These are phyloP conservation scores for Trichoderma orchidacearum DNA, from an alignment of 495 filamentous ascomycete species.

Conservation along the genomic window DNA sequence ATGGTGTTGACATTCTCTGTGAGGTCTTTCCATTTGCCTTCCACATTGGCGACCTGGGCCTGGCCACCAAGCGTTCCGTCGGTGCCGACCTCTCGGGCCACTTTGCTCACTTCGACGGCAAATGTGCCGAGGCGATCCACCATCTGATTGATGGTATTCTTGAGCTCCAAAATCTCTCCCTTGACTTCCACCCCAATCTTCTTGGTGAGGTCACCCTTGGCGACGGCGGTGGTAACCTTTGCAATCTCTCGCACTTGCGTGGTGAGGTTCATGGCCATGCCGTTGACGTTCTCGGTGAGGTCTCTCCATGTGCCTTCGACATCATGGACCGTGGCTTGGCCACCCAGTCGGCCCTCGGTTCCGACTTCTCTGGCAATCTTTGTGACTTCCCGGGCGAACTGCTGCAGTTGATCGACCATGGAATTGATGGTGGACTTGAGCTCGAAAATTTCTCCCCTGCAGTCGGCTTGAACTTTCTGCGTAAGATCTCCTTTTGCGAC, in stretches of 20 bases:
- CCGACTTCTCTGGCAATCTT: constrained; percentile 97
- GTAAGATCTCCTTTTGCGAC: constrained; percentile 94
- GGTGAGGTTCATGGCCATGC: constrained; percentile 97
- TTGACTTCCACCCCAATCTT: constrained; percentile 95
- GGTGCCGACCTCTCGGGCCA: constrained; percentile 94
- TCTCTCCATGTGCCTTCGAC: constrained; percentile 97
- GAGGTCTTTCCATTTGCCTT: constrained; percentile 98
- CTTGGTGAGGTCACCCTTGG: constrained; percentile 83
- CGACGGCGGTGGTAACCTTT: constrained; percentile 93
- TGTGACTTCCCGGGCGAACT: constrained; percentile 95
- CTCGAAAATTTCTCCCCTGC: constrained; percentile 89
- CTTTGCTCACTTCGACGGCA: constrained; percentile 96
- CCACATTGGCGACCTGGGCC: constrained; percentile 91
- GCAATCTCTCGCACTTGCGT: constrained; percentile 98
- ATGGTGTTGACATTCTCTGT: constrained; percentile 94
- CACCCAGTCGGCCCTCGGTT: constrained; percentile 88
- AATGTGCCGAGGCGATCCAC: constrained; percentile 95
- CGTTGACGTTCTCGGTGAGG: constrained; percentile 94
- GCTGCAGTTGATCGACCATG: constrained; percentile 96
- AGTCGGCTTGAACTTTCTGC: constrained; percentile 92
- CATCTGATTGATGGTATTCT: constrained; percentile 99
- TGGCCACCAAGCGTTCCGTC: constrained; percentile 93
- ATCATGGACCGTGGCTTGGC: constrained; percentile 92
- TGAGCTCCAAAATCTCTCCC: constrained; percentile 88
- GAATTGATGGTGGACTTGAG: constrained; percentile 97